Conservation (phyloP, 2,329 filamentous ascomycete genomes). For the Talaromyces sp. region DNA sequence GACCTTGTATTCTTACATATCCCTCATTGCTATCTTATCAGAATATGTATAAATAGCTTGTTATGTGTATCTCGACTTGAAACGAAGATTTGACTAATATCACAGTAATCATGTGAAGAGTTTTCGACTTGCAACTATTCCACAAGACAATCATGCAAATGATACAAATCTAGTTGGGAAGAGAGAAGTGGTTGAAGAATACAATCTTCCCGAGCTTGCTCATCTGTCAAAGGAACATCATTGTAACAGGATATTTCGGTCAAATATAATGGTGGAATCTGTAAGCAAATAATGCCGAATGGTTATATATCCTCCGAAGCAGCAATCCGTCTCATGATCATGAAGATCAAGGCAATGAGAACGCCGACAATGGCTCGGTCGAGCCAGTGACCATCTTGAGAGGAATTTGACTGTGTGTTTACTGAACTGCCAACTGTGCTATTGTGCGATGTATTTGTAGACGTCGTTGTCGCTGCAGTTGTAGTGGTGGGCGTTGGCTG, state of each 20-base stretch:
- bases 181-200: background rate
- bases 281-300: background rate
- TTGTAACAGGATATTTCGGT: background rate
- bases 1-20: background rate
- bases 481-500: slow-evolving; percentile 40
- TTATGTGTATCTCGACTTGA: background rate
- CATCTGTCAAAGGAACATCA: background rate
- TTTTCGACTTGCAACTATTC: background rate
- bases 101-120: background rate
- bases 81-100: background rate
- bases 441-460: slow-evolving; percentile 5
- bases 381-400: slow-evolving; percentile 64
- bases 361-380: slow-evolving; percentile 76
- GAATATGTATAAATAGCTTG: background rate
- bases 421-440: background rate
- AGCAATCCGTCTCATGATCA: slow-evolving; percentile 56
- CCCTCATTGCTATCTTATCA: background rate
- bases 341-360: slow-evolving; percentile 63
- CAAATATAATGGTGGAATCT: background rate
- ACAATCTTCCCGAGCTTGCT: too few species aligned
- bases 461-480: slow-evolving; percentile 32
- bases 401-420: slow-evolving; percentile 7
- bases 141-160: background rate
- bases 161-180: background rate
- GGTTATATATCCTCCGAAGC: slow-evolving; percentile 19